phyloP scores from a whole-genome alignment of 1,284 basidiomycete genomes.

The Apiotrichum gamsii region DNA sequence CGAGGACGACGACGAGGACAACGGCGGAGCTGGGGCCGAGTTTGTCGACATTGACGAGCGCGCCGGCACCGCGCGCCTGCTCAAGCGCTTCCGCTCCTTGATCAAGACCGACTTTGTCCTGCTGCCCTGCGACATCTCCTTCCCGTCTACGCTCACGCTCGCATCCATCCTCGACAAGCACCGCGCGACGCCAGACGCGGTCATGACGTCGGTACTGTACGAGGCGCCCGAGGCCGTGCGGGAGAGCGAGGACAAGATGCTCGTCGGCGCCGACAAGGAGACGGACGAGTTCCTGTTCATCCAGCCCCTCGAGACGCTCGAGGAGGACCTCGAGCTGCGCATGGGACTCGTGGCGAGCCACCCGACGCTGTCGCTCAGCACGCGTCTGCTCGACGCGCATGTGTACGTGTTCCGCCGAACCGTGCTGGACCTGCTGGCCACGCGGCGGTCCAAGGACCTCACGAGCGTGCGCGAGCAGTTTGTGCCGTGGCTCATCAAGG shows the following conservation, averaged over 20 bases:
- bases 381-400: constrained; percentile 72
- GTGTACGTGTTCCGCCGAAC: constrained; percentile 76
- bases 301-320: constrained; percentile 58
- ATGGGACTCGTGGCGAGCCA: constrained; percentile 65
- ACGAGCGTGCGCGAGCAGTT: constrained; percentile 80
- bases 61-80: constrained; percentile 43
- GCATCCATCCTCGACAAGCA: constrained; percentile 71
- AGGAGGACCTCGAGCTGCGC: constrained; percentile 62
- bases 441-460: constrained; percentile 57
- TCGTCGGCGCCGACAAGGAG: constrained; percentile 39
- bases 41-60: constrained; percentile 6
- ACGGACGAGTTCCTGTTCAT: constrained; percentile 65
- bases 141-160: constrained; percentile 65
- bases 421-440: constrained; percentile 64
- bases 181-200: constrained; percentile 62
- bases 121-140: constrained; percentile 84
- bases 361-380: constrained; percentile 65
- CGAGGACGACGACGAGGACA: constrained; percentile 38
- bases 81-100: constrained; percentile 39
- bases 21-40: constrained; percentile 7
- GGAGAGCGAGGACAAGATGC: constrained; percentile 45
- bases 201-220: constrained; percentile 75
- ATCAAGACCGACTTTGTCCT: constrained; percentile 70
- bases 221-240: constrained; percentile 50
- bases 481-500: constrained; percentile 79